These are phyloP conservation scores for Lagerstroemia speciosa DNA, from an alignment of 345 rosid genomes.

Conservation along the genomic window DNA sequence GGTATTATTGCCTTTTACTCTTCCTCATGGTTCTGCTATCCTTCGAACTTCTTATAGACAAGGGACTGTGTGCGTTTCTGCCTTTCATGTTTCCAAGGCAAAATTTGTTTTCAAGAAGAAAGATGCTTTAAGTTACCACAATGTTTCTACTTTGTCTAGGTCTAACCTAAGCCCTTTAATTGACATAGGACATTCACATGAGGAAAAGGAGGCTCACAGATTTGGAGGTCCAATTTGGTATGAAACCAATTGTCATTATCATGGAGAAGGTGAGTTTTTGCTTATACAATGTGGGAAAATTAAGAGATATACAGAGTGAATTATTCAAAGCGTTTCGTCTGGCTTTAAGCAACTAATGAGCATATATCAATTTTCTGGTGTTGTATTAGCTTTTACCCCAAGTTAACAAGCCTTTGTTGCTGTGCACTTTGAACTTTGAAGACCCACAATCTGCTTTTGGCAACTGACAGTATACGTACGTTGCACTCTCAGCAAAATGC, in stretches of 20 bases:
- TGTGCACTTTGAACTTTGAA: conserved; percentile 6
- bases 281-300: too few species aligned
- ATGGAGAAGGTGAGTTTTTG: conserved; percentile 52
- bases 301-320: too few species aligned
- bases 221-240: conserved; percentile 35
- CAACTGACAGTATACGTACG: too few species aligned
- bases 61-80: not conserved
- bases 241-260: conserved; percentile 46
- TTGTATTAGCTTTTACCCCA: too few species aligned
- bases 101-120: not conserved
- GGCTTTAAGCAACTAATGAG: not conserved
- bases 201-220: conserved; percentile 35
- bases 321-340: not conserved
- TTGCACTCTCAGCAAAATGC: too few species aligned
- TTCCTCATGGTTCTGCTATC: not conserved
- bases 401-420: not conserved
- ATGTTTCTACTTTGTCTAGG: too few species aligned
- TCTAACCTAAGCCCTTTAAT: not conserved
- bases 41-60: not conserved
- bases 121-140: too few species aligned
- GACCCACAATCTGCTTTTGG: too few species aligned
- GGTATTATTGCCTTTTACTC: conserved; percentile 26
- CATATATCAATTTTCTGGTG: too few species aligned
- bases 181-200: conserved; percentile 43
- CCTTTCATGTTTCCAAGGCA: not conserved